Evolutionary conservation across 495 filamentous ascomycete genomes (phyloP), one percentile per base, ranked within the genome.

Genomic region (Schizothecium vesticola): DNA sequence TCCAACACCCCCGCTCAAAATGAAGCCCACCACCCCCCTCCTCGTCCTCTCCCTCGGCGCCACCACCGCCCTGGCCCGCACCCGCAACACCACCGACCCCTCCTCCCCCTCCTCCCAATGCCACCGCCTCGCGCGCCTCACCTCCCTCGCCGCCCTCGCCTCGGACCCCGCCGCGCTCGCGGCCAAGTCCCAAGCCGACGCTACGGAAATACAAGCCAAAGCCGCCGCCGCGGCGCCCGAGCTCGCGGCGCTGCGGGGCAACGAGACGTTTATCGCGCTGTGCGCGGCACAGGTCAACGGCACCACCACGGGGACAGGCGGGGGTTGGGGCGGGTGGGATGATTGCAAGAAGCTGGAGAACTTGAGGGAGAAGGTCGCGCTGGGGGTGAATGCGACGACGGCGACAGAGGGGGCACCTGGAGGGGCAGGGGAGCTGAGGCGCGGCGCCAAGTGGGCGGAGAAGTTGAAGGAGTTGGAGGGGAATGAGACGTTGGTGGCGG

Each of bases 31-130:
- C 60, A 28, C 31, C 16, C 28, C 60, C 60, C 60, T 61, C 60
- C 60, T 61, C 13, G n/a, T 31, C 60, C 60, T 61, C 60, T 31
- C 60, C 60, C 60, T 61, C 2, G 19, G 24, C 60, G 11, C 60
- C 60, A 36, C 60, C 59, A 4, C 59, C 60, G n/a, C 60, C 26
- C 60, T 61, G n/a, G 60, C 60, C 60, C 26, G 60, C 26, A 28
- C n/a, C 9, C 60, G 11, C 60, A 11, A 31, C 60, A 31, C 29
- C 16, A 28, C 56, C 24, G 56, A 59, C 56, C 1, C 57, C 57
- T 3, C 57, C 57, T 60, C 58, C 22, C 58, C 58, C 11, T 19
- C 25, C 25, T 63, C 61, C n/a, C 61, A 63, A 51, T 65, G 63
- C 63, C 63, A 23, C 51, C 36, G 56, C 7, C 63, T 65, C 1